Conservation (phyloP, 225 moss, liverwort and hornwort genomes). For the Pleurozium schreberi region DNA sequence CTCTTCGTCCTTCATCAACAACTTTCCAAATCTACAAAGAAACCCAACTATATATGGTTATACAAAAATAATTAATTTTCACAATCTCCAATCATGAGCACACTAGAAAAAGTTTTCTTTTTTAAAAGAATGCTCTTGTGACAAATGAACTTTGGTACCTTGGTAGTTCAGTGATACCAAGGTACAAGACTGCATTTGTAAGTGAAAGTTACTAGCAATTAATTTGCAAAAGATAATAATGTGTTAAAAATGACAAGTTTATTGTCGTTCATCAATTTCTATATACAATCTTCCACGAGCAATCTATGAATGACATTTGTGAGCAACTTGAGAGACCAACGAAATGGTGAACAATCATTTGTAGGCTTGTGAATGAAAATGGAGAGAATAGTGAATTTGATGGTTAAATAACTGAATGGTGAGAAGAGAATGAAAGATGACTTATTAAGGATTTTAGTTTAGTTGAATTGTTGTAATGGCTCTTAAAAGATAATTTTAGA, state of each 20-base stretch:
- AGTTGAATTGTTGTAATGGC: not conserved
- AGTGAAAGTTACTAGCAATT: not conserved
- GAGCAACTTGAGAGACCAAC: not conserved
- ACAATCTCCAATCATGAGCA: not conserved
- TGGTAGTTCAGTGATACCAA: too few relatives aligned
- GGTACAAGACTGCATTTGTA: too few relatives aligned
- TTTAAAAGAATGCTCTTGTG: too few relatives aligned
- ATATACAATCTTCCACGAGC: not conserved
- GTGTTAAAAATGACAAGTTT: not conserved
- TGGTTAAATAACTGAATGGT: not conserved
- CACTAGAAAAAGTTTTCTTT: not conserved
- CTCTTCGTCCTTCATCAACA: slow-evolving; percentile 43
- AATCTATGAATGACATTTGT: not conserved
- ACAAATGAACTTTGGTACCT: not conserved
- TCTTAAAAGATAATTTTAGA: too few relatives aligned
- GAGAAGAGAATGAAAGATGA: not conserved
- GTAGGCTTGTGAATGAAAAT: not conserved
- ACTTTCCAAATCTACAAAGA: slow-evolving; percentile 57
- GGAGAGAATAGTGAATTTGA: not conserved
- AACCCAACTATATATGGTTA: not conserved
- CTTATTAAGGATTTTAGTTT: fast-evolving
- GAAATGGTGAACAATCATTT: not conserved
- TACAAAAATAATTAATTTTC: not conserved
- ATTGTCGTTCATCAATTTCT: not conserved
- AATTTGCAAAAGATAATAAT: too few relatives aligned